phyloP scores from a whole-genome alignment of 2,329 filamentous ascomycete genomes.

The Ophiobolus disseminans region DNA sequence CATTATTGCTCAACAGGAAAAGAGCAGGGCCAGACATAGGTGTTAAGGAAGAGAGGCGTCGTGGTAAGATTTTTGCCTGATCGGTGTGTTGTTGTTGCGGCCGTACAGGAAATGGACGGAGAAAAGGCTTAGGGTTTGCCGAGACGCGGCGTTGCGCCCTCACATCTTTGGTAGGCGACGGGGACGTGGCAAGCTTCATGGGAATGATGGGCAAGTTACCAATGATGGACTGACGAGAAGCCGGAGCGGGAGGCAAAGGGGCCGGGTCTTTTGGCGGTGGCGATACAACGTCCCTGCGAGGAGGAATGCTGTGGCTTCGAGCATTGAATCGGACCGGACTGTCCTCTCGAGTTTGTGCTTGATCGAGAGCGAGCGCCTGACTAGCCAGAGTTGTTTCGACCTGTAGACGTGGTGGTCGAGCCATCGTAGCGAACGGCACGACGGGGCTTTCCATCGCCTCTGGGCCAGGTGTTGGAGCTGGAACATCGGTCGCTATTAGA shows the following conservation, averaged over 20 bases:
- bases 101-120: conserved; percentile 46
- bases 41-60: conserved; percentile 40
- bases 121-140: conserved; percentile 44
- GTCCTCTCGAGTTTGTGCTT: conserved; percentile 20
- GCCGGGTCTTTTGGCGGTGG: conserved; percentile 38
- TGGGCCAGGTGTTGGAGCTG: neutral
- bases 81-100: conserved; percentile 40
- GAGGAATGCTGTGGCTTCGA: conserved; percentile 33
- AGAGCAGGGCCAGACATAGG: conserved; percentile 28
- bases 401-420: conserved; percentile 7
- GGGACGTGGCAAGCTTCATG: conserved; percentile 5
- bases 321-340: conserved; percentile 31
- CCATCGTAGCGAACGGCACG: conserved; percentile 11
- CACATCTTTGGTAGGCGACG: conserved; percentile 14
- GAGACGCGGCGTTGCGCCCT: conserved; percentile 36
- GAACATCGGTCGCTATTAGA: neutral
- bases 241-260: conserved; percentile 30
- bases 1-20: conserved; percentile 31
- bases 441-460: conserved; percentile 12
- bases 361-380: conserved; percentile 1
- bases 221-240: conserved; percentile 36
- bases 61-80: conserved; percentile 31
- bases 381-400: neutral
- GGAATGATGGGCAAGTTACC: conserved; percentile 17
- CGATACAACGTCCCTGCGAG: conserved; percentile 36